Conservation (phyloP, 179 eudicot genomes). For the Silene noctiflora region DNA sequence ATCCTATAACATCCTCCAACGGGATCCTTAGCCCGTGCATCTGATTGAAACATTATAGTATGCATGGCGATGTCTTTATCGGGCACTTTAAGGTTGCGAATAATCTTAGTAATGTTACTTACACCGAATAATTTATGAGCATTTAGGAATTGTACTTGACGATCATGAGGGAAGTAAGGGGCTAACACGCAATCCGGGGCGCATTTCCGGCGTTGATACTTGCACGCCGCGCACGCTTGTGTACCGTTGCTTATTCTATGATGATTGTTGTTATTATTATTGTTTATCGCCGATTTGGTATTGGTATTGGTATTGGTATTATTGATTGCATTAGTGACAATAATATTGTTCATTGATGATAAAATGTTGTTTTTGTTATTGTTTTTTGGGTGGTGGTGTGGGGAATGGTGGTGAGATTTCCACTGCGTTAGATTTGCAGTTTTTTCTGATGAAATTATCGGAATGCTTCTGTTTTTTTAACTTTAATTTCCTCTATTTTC, state of each 20-base stretch:
- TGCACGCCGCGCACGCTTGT: slow-evolving; percentile 72
- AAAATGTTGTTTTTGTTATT: slow-evolving; percentile 4
- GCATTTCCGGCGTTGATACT: slow-evolving; percentile 65
- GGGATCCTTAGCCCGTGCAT: slow-evolving; percentile 63
- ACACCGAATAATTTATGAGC: slow-evolving; percentile 66
- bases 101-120: slow-evolving; percentile 59
- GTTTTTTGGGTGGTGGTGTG: slow-evolving; percentile 8
- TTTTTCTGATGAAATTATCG: slow-evolving; percentile 33
- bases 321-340: slow-evolving; percentile 6
- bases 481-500: slow-evolving; percentile 26
- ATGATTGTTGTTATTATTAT: neutral
- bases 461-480: slow-evolving; percentile 20
- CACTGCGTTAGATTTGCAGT: slow-evolving; percentile 56
- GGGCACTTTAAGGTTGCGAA: slow-evolving; percentile 35
- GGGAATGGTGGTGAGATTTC: slow-evolving; percentile 51
- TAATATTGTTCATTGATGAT: slow-evolving; percentile 24
- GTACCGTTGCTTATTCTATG: slow-evolving; percentile 42
- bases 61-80: slow-evolving; percentile 63
- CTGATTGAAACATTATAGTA: slow-evolving; percentile 64
- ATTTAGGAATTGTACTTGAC: slow-evolving; percentile 46
- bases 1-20: slow-evolving; percentile 72
- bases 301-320: slow-evolving; percentile 8
- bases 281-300: too few relatives aligned
- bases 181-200: slow-evolving; percentile 54
- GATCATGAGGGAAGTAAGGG: slow-evolving; percentile 63